These are phyloP conservation scores for Lumnitzera racemosa DNA, from an alignment of 345 rosid genomes.

Conservation along the genomic window DNA sequence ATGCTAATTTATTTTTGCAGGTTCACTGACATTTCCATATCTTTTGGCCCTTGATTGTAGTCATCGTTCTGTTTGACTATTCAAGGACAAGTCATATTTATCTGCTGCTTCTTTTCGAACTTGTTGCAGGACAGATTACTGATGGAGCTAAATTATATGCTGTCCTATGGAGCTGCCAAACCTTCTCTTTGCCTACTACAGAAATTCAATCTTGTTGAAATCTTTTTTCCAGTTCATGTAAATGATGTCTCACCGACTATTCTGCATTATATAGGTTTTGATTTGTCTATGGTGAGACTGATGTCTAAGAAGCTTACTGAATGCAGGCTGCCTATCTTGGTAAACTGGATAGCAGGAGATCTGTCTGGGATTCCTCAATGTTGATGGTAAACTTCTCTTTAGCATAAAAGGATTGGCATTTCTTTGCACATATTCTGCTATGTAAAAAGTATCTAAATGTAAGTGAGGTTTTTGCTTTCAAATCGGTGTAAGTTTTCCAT, in stretches of 20 bases:
- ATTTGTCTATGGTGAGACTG: not conserved
- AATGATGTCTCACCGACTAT: conserved; percentile 11
- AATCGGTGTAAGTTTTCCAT: too few species aligned
- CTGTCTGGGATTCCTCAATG: conserved; percentile 40
- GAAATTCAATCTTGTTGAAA: conserved; percentile 66
- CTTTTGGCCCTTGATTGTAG: not conserved
- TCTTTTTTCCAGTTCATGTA: conserved; percentile 83
- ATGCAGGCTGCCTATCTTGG: conserved; percentile 78
- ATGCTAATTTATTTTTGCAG: not conserved
- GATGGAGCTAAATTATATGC: conserved; percentile 90
- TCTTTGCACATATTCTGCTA: not conserved
- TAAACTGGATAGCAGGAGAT: conserved; percentile 27
- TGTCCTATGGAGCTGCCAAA: conserved; percentile 86
- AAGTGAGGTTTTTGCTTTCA: too few species aligned
- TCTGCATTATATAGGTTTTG: conserved; percentile 1
- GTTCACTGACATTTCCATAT: not conserved
- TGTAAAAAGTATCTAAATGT: not conserved
- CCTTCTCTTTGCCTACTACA: conserved; percentile 66
- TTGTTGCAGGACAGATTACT: conserved; percentile 58
- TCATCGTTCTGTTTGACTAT: not conserved
- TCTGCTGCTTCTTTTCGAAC: conserved; percentile 4
- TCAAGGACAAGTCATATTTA: too few species aligned
- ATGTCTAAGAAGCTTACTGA: conserved; percentile 16
- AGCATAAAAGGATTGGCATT: not conserved
- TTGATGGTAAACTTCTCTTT: conserved; percentile 50